These are phyloP conservation scores for Chlorella vulgaris DNA, from an alignment of 139 green algal genomes.

Conservation along the genomic window DNA sequence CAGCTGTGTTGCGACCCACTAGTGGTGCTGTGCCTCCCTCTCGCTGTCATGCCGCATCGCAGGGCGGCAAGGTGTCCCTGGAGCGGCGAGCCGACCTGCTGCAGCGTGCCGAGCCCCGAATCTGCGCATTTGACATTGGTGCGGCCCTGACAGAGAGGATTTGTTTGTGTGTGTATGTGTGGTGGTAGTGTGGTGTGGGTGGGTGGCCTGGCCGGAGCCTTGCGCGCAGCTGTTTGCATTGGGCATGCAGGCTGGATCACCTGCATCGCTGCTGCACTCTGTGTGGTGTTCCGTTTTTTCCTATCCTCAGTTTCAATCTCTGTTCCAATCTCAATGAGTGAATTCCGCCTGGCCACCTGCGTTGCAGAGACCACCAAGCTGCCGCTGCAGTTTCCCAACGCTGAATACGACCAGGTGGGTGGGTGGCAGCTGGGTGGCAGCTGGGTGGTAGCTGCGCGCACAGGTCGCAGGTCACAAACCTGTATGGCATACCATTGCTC, in stretches of 20 bases:
- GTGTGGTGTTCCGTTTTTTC: too few relatives aligned
- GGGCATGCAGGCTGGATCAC: neutral
- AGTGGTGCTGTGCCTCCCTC: neutral
- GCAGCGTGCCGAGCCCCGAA: constrained; percentile 78
- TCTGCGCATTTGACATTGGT: constrained; percentile 97
- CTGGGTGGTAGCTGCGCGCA: neutral
- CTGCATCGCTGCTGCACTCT: neutral
- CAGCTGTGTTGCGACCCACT: too few relatives aligned
- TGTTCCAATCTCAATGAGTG: too few relatives aligned
- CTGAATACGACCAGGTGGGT: constrained; percentile 88
- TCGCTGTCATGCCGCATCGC: too few relatives aligned
- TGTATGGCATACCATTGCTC: too few relatives aligned
- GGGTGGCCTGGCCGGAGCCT: too few relatives aligned
- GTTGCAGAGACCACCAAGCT: constrained; percentile 95
- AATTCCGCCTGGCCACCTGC: too few relatives aligned
- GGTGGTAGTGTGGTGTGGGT: neutral
- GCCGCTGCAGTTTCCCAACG: constrained; percentile 97
- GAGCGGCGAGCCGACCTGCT: constrained; percentile 79
- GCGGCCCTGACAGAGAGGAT: neutral
- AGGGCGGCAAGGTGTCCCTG: constrained; percentile 66
- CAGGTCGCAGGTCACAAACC: too few relatives aligned
- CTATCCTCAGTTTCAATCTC: too few relatives aligned
- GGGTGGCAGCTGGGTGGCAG: neutral
- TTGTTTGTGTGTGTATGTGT: neutral
- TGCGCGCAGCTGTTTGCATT: neutral